Evolutionary conservation across 495 filamentous ascomycete species (phyloP), one percentile per base, ranked within the genome.

Genomic region (Letharia lupina): DNA sequence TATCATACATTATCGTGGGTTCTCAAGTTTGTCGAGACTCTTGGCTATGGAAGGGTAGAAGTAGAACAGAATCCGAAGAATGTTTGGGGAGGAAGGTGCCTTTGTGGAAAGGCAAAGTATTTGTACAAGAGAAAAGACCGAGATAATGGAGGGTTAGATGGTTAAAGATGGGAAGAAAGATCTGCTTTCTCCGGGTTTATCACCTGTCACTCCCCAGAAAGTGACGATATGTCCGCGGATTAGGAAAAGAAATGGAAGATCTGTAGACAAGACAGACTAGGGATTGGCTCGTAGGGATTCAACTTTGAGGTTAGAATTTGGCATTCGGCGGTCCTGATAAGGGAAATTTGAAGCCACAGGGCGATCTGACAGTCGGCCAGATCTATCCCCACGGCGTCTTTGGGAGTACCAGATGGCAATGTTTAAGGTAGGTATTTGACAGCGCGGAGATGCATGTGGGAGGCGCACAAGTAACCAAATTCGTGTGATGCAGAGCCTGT

Each of bases 211-310:
- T 4, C 35, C 28, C 4, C 33, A 62, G 28, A 42, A 12, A 37
- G 52, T 56, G 60, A 56, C 35, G 58, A 65, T 50, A 70, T 66
- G 63, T 70, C 69, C 69, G 69, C 69, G 69, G 69, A 70, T 66
- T 61, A 6, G 68, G 65, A 15, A 63, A 70, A 20, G 28, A 12
- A 57, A 18, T 56, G 52, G 68, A 42, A 48, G 61, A 59, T 67
- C 61, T 35, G 35, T 35, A 37, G 33, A 54, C n/a, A 33, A 18
- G 1, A 3, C 33, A 15, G 31, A 56, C 54, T 54, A 66, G 31
- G 12, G 39, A 16, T 61, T 41, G 6, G 12, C 35, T 50, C 15
- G 58, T 61, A 35, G 64, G 28, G 37, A 4, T 40, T 42, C 33
- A 28, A 23, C 23, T 5, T 28, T 6, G 35, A n/a, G 23, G 15